Conservation (phyloP, 2,329 filamentous ascomycete species). For the Colletotrichum noveboracense region DNA sequence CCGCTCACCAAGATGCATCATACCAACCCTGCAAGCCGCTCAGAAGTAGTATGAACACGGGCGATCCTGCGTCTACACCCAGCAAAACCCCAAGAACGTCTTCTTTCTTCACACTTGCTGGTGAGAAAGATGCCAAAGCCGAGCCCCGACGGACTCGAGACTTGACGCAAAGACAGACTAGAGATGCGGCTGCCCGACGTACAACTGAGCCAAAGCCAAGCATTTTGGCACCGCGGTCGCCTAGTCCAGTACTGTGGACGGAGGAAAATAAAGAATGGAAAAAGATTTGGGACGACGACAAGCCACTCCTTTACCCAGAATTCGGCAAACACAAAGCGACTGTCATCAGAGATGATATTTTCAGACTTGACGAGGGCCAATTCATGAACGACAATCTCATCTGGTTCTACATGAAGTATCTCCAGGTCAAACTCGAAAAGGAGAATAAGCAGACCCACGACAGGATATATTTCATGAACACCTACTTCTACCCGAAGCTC, state of each 20-base stretch:
- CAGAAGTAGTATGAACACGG: not conserved
- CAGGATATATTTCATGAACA: slow-evolving; percentile 88
- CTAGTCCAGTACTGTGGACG: slow-evolving; percentile 51
- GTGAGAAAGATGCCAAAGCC: not conserved
- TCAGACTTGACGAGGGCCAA: slow-evolving; percentile 80
- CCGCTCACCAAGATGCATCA: not conserved
- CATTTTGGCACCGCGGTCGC: slow-evolving; percentile 16
- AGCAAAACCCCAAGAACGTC: not conserved
- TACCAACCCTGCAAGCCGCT: not conserved
- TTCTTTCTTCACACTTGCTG: not conserved
- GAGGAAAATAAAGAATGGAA: slow-evolving; percentile 55
- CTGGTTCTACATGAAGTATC: slow-evolving; percentile 81
- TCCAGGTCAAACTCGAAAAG: slow-evolving; percentile 66
- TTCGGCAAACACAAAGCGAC: slow-evolving; percentile 65
- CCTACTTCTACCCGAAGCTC: slow-evolving; percentile 86
- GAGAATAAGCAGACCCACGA: slow-evolving; percentile 60
- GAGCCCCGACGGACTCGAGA: not conserved
- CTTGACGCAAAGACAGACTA: not conserved
- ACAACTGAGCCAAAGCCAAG: not conserved
- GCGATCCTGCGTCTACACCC: not conserved
- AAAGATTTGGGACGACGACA: slow-evolving; percentile 51
- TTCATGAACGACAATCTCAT: slow-evolving; percentile 94
- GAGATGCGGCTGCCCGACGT: not conserved
- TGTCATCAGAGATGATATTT: slow-evolving; percentile 75
- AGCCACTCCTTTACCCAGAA: slow-evolving; percentile 66